Evolutionary conservation across 2,329 filamentous ascomycete genomes (phyloP), one percentile per base, ranked within the genome.

Genomic region (Aureobasidium sp.): DNA sequence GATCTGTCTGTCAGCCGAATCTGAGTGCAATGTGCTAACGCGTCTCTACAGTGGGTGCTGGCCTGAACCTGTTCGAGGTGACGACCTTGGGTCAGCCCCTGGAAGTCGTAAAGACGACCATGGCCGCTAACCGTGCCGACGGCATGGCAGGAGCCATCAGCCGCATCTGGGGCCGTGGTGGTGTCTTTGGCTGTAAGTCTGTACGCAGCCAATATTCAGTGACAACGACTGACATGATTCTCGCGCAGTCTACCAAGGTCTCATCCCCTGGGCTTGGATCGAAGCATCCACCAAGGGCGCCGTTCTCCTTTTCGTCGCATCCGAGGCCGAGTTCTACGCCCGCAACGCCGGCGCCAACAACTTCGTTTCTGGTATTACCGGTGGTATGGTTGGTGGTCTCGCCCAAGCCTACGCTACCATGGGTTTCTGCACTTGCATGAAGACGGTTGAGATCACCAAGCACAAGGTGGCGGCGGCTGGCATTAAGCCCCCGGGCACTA

Each of bases 351-450:
- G 94, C 69, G 93, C 91, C 66, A 85, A 83, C 71, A 88, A 95
- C 77, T 97, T 99, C 77, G 82, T 89, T 57, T 86, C 87, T 69
- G 94, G 94, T 74, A 97, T 99, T 79, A 75, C 82, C 36, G 94
- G 94, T 72, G 94, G 94, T 77, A 91, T 99, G 82, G 84, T 87
- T 26, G 94, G 94, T 75, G 94, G 94, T 83, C 87, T 99, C 64
- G 94, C 93, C 51, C 94, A 99, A 81, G 94, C 94, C 64, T 99
- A 99, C 77, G 94, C 94, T 68, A 99, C 94, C 76, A 99, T 99
- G 93, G 94, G 94, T 69, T 99, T 99, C 87, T 99, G 94, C 80
- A 99, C 94, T 65, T 99, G 94, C 85, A 99, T 99, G 94, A 99
- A 99, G 87, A 99, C 94, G 67, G 94, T 97, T 68, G 94, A 99